Percentiles rank a stretch among this genome's conserved stretches.
phyloP scores from a whole-genome alignment of 805 yeast species.

The Kregervanrija fluxuum region DNA sequence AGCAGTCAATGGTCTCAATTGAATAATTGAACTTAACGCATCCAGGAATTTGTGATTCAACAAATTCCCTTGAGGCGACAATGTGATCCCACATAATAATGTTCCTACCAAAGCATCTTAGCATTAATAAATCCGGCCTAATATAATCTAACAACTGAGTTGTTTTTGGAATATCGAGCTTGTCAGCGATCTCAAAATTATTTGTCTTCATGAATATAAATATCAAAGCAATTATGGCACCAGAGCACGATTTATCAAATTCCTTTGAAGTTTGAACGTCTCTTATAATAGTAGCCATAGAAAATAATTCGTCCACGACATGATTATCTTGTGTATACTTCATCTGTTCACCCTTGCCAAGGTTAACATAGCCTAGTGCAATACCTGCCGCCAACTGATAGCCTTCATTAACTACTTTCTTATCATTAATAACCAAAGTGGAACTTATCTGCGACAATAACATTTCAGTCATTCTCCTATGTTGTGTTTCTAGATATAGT shows the following conservation, averaged over 20 bases:
- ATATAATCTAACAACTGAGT: conserved; percentile 57
- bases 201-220: conserved; percentile 68
- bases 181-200: conserved; percentile 50
- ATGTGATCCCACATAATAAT: conserved; percentile 68
- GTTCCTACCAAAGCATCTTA: conserved; percentile 56
- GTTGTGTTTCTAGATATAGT: conserved; percentile 68
- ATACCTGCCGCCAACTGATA: conserved; percentile 86
- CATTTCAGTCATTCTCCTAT: conserved; percentile 79
- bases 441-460: conserved; percentile 62
- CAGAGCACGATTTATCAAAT: conserved; percentile 58
- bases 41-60: conserved; percentile 47
- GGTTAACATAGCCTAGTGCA: conserved; percentile 74
- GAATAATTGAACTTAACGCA: conserved; percentile 30
- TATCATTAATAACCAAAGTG: conserved; percentile 46
- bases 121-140: conserved; percentile 69
- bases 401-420: conserved; percentile 60
- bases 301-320: conserved; percentile 51
- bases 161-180: conserved; percentile 53
- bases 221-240: conserved; percentile 70
- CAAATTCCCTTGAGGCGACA: conserved; percentile 46
- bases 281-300: conserved; percentile 50
- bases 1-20: conserved; percentile 19
- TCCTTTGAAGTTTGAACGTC: conserved; percentile 56
- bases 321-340: conserved; percentile 46
- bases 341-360: conserved; percentile 65